Conservation (phyloP, 805 yeast species). For the Sugiyamaella smithiae region DNA sequence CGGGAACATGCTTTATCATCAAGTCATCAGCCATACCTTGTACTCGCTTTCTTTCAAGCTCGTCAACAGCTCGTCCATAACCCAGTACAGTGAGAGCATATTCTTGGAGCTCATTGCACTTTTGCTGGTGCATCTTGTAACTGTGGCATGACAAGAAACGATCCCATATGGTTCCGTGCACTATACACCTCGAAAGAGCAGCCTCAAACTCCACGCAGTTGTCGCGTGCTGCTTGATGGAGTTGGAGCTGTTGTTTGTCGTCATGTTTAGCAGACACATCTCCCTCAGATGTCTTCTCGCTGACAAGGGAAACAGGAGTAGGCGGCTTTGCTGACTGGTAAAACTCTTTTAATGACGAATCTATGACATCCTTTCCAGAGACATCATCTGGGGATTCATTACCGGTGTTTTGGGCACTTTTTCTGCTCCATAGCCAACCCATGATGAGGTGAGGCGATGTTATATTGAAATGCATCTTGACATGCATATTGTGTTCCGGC, state of each 20-base stretch:
- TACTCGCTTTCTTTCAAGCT: slow-evolving; percentile 20
- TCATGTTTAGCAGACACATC: neutral
- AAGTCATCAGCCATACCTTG: slow-evolving; percentile 32
- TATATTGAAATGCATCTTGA: too few species aligned
- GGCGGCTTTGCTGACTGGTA: slow-evolving; percentile 23
- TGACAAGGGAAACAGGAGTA: slow-evolving; percentile 11
- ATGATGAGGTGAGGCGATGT: neutral
- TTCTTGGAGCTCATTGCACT: slow-evolving; percentile 31
- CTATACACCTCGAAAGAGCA: slow-evolving; percentile 29
- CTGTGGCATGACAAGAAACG: slow-evolving; percentile 27
- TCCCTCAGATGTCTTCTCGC: neutral
- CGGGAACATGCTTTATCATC: slow-evolving; percentile 27
- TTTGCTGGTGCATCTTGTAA: slow-evolving; percentile 25
- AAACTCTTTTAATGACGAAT: slow-evolving; percentile 16
- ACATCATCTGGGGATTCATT: too few species aligned
- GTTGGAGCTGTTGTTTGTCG: neutral
- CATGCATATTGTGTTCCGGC: too few species aligned
- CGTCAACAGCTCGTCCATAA: slow-evolving; percentile 20
- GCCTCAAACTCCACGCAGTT: slow-evolving; percentile 34
- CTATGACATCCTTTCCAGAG: slow-evolving; percentile 14
- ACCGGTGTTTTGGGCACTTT: too few species aligned
- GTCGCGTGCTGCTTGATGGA: slow-evolving; percentile 31
- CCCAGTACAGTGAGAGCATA: slow-evolving; percentile 29
- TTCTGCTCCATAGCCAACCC: neutral
- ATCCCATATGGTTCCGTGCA: slow-evolving; percentile 26